Base-by-base conservation (phyloP, 1,284 basidiomycete genomes). In the Sporisorium exsertum region DNA sequence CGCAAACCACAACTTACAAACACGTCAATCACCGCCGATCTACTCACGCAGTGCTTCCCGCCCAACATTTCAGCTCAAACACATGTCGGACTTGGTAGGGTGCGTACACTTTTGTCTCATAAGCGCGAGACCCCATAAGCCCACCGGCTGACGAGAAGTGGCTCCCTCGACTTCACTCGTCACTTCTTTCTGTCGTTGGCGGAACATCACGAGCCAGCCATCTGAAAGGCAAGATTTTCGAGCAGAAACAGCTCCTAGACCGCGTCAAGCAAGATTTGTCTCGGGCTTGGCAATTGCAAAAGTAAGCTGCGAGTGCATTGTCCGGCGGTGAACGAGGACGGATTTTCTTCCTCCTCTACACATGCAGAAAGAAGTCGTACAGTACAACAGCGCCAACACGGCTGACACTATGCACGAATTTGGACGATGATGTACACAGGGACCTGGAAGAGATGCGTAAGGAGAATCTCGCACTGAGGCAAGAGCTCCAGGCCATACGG, bases 31-130 rank as follows among this genome's bases (percentile, higher is more conserved):
- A 7, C 10, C 8, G n/a, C 29, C 29, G 10, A 32, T 32, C 18
- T 32, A 32, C 29, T 29, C 24, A 29, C 9, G 29, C n/a, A 3
- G 20, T 18, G 29, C 9, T 49, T n/a, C 8, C 26, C 26, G 27
- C 18, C 18, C 49, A 18, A 32, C 3, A 9, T 13, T 20, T 24
- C 50, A 73, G 71, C 58, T 73, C 45, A 60, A 69, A 29, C 72
- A 76, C 18, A 76, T 71, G 72, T 67, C 72, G 16, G 45, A 64
- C 16, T 33, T 59, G 58, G 64, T 71, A 29, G 49, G 49, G 72
- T 71, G 47, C 5, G 72, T 61, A 20, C 27, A 26, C 27, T 20
- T 15, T 18, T 20, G 9, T n/a, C 27, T 10, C 10, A 50, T n/a
- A 13, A 32, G 50, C 6, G 20, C 8, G 20, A 37, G 20, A 22